Base-by-base conservation (phyloP, 371 early-diverging fungal genomes). In the Mortierella sp. region DNA sequence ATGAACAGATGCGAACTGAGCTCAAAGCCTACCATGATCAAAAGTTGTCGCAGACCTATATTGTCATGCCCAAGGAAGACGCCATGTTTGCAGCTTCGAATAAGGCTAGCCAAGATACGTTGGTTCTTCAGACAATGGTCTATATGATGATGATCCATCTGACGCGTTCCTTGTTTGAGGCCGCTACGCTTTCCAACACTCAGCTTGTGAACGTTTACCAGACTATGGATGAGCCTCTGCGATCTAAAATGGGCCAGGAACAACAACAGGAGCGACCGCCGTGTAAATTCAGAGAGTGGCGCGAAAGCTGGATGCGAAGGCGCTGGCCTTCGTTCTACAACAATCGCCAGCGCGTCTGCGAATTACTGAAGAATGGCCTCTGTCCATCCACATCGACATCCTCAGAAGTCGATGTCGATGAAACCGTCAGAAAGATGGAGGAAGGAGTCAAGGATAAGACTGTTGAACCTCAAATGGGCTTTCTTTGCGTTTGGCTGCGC, bases 121-220 rank as follows among this genome's bases (percentile, higher is more conserved):
- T 71, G 47, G 22, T 77, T n/a, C 65, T 77, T 6, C 77, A 77
- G 69, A 68, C 77, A 13, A 67, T 77, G 66, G 77, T 77, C 33
- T 77, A 77, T 67, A 77, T 77, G 68, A 77, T 77, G 77, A 77
- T 77, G 77, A 50, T 77, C n/a, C 77, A 77, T n/a, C 45, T 77
- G 60, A 77, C 77, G 3, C 62, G 55, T 21, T 67, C 77, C 4
- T 36, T 77, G 24, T 77, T 77, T 52, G 70, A 77, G 61, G 77
- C 77, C 10, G 77, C 77, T 1, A 77, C 77, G 28, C 67, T 77
- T 43, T 77, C 77, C 36, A 77, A 71, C 47, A 52, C 67, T 2
- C 68, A 77, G 61, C 33, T 77, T 47, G 72, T 77, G 36, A 65
- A 68, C 24, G 64, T 77, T n/a, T 71, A 70, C 57, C 67, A 71